phyloP scores from a whole-genome alignment of 495 filamentous ascomycete genomes.

The Aspergillus haitiensis region DNA sequence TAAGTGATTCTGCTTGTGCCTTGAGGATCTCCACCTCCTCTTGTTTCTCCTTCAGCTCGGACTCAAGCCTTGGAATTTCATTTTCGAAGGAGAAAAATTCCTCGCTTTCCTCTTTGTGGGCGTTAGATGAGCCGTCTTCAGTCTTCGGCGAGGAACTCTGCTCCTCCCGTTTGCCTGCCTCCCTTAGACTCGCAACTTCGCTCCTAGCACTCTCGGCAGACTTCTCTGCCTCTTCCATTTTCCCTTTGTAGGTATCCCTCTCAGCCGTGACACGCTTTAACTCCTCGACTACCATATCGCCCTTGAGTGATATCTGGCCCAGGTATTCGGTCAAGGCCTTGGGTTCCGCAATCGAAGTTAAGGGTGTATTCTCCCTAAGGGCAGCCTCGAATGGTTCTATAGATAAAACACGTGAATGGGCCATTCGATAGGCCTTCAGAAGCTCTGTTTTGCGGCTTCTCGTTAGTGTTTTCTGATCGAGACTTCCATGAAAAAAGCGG shows the following conservation, averaged over 20 bases:
- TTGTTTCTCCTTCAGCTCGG: conserved; percentile 60
- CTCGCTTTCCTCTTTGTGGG: conserved; percentile 53
- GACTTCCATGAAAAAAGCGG: neutral
- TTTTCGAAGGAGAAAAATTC: conserved; percentile 89
- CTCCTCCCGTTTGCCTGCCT: conserved; percentile 29
- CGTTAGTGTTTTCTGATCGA: neutral
- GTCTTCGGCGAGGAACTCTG: conserved; percentile 22
- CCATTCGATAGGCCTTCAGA: conserved; percentile 84
- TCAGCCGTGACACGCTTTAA: conserved; percentile 84
- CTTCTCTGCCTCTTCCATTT: conserved; percentile 67
- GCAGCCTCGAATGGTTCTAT: conserved; percentile 93
- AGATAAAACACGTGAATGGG: conserved; percentile 76
- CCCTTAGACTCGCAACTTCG: conserved; percentile 52
- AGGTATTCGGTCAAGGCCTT: conserved; percentile 87
- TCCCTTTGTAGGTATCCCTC: conserved; percentile 76
- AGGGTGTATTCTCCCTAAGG: conserved; percentile 84
- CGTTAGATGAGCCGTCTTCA: conserved; percentile 21
- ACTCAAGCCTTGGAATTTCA: conserved; percentile 67
- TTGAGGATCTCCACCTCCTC: conserved; percentile 67
- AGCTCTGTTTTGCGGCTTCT: conserved; percentile 58
- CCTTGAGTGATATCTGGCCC: conserved; percentile 81
- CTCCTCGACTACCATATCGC: conserved; percentile 89
- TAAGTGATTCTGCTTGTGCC: conserved; percentile 56
- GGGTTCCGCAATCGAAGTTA: conserved; percentile 84
- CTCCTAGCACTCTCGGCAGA: conserved; percentile 57